Base-by-base conservation (phyloP, 306 rosid genomes). In the Rosa persica region DNA sequence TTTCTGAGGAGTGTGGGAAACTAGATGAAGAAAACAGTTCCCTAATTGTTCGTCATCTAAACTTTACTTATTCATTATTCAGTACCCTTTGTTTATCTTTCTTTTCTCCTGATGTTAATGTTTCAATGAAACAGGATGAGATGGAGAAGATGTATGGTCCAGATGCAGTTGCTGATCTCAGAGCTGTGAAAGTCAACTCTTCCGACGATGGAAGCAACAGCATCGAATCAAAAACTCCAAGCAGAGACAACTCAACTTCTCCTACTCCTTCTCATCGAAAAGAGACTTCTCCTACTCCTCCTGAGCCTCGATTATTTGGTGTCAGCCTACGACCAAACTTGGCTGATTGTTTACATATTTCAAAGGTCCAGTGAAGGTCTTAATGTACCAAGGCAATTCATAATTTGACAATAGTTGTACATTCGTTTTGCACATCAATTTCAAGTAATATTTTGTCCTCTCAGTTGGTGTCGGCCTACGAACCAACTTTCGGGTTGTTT, bases 71-170 rank as follows among this genome's bases (percentile, higher is more conserved):
- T 78, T 62, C 23, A 42, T 58, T 36, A 52, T 73, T 76, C 49
- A 52, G 54, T 44, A 36, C 22, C 64, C 51, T 11, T 67, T 15
- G 12, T 25, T 49, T 42, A 43, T 46, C 48, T 25, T 10, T 67
- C 25, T 67, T 39, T 67, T 39, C 44, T 38, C 23, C 12, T 23
- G 46, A 39, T 69, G 60, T 58, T 49, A 77, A 76, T 77, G 84
- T 88, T 73, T 64, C 72, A 62, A 44, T 76, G 76, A 27, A 38
- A 76, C 89, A 89, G 87, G 80, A 80, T 49, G 88, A 81, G 27
- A 54, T 84, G 19, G 34, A 72, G 25, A 38, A 77, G 79, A 49
- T 6, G 65, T 79, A 72, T 70, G 86, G 88, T 15, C 17, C 27
- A 67, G 85, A 84, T 42, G 55, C 70, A 43, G 40, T 86, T 25